Evolutionary conservation across 75 land plant species (phyloP).

Genomic region (Cryptomeria japonica): DNA sequence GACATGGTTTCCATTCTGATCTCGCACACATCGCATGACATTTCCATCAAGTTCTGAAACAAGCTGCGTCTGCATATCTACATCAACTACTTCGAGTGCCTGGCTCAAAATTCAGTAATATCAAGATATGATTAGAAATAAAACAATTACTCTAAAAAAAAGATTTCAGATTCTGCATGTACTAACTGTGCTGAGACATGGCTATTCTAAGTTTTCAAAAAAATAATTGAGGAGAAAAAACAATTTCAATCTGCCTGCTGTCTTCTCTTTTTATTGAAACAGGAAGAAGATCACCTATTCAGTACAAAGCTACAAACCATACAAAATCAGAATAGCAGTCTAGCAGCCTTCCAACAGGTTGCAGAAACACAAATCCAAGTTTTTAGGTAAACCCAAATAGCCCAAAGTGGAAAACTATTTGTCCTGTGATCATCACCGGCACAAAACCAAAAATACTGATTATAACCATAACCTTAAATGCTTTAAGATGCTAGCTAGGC

Average conservation of each 20-base stretch:
- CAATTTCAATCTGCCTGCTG: background rate
- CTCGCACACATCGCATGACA: slow-evolving; percentile 90
- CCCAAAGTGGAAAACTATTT: no score
- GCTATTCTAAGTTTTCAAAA: background rate
- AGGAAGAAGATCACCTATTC: background rate
- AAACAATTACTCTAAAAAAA: background rate
- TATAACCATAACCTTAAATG: background rate
- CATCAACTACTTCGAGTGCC: slow-evolving; percentile 96
- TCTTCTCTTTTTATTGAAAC: background rate
- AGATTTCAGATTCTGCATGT: background rate
- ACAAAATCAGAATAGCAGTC: no score
- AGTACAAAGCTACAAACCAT: no score
- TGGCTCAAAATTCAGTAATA: slow-evolving; percentile 24
- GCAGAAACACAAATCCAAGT: no score
- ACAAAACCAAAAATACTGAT: background rate
- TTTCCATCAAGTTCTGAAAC: slow-evolving; percentile 94
- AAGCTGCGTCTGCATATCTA: slow-evolving; percentile 80
- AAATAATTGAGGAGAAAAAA: background rate
- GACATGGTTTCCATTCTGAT: slow-evolving; percentile 99
- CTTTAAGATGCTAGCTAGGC: no score
- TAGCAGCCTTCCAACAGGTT: no score
- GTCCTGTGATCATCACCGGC: no score
- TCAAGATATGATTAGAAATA: background rate
- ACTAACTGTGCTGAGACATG: background rate
- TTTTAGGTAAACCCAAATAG: no score